phyloP scores from a whole-genome alignment of 129 eudicot genomes.

The Flaveria bidentis region DNA sequence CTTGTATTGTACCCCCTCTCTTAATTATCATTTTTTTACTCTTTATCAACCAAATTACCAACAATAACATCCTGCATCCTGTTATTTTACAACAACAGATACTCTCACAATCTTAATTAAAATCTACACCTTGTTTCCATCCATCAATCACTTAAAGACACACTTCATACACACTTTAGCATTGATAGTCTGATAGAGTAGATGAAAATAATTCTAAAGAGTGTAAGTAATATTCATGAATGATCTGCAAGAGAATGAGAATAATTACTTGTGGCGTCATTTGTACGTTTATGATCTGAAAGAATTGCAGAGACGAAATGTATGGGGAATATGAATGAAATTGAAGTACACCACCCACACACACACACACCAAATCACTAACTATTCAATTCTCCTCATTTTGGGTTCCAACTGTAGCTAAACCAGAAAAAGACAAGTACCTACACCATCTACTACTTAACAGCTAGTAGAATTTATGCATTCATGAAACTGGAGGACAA shows the following conservation, averaged over 20 bases:
- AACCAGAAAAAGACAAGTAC: background rate
- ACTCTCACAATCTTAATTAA: too few relatives aligned
- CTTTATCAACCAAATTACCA: background rate
- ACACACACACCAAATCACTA: constrained; percentile 6
- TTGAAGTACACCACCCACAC: constrained; percentile 8
- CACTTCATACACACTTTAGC: too few relatives aligned
- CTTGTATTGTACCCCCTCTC: background rate
- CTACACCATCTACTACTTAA: background rate
- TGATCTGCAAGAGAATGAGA: background rate
- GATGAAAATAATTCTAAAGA: background rate
- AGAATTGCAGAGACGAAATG: constrained; percentile 39
- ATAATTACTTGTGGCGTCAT: background rate
- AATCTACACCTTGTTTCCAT: too few relatives aligned
- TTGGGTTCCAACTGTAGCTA: constrained; percentile 13
- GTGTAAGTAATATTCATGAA: background rate
- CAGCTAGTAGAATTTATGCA: constrained; percentile 18
- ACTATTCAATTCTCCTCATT: constrained; percentile 24
- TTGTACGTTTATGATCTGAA: constrained; percentile 41
- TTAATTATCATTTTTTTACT: background rate
- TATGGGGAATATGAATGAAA: constrained; percentile 15
- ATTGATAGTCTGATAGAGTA: too few relatives aligned
- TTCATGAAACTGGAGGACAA: background rate
- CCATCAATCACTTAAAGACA: too few relatives aligned
- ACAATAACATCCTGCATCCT: background rate
- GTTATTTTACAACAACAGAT: too few relatives aligned